Conservation (phyloP, 1,284 basidiomycete species). For the Puccinia triticina region DNA sequence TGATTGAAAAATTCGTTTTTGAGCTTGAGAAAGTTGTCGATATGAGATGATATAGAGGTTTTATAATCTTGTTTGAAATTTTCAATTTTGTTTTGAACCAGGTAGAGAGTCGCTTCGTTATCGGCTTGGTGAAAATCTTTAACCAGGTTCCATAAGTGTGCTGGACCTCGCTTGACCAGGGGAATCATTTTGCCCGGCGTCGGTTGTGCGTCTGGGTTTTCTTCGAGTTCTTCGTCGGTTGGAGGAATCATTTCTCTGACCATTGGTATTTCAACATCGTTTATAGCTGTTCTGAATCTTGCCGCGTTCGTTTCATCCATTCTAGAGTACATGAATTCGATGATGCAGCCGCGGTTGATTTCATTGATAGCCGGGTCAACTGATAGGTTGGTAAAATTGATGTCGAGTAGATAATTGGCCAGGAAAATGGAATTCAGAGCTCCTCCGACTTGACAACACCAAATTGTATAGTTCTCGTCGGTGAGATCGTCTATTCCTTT, state of each 20-base stretch:
- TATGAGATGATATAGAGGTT: not conserved
- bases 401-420: not conserved
- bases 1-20: not conserved
- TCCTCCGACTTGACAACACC: not conserved
- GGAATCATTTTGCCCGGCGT: not conserved
- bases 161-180: not conserved
- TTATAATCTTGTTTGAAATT: not conserved
- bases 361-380: not conserved
- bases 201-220: too few species aligned
- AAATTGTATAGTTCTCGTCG: not conserved
- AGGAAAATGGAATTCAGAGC: not conserved
- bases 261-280: not conserved
- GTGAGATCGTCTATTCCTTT: not conserved
- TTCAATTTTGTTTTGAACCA: not conserved
- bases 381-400: not conserved
- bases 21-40: not conserved
- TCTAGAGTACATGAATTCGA: not conserved
- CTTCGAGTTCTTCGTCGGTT: not conserved
- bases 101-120: too few species aligned
- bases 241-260: not conserved
- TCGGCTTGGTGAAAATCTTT: not conserved
- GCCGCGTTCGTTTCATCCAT: not conserved
- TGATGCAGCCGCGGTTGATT: not conserved
- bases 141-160: not conserved
- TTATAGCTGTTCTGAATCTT: not conserved